A percentile compares a stretch with the other conserved stretches of the same genome.
Conservation (phyloP, 2,329 filamentous ascomycete genomes). For the Epichloe festucae region DNA sequence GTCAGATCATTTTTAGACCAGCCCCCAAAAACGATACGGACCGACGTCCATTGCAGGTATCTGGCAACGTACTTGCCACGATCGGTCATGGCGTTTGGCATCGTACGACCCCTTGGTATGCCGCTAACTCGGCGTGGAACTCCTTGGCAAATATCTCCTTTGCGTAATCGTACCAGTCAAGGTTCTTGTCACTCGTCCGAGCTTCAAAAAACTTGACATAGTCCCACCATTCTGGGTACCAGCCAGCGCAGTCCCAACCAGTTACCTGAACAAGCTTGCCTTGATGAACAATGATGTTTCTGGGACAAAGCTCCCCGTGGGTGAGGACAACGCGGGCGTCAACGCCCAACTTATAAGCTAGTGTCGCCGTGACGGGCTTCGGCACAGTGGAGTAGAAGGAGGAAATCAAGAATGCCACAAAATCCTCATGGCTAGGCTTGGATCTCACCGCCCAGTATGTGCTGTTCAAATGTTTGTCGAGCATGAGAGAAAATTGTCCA, state of each 20-base stretch:
- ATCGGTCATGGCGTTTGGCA: slow-evolving; percentile 12
- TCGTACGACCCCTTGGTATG: slow-evolving; percentile 19
- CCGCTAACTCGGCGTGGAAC: slow-evolving; percentile 14
- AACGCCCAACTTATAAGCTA: slow-evolving; percentile 10
- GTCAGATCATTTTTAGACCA: too few species aligned
- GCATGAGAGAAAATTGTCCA: slow-evolving; percentile 11
- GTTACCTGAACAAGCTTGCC: slow-evolving; percentile 13
- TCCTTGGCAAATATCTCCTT: slow-evolving; percentile 14
- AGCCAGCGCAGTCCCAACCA: slow-evolving; percentile 20
- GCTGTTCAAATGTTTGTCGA: slow-evolving; percentile 15
- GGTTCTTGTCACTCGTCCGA: slow-evolving; percentile 12
- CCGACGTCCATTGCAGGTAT: too few species aligned
- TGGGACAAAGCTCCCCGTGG: slow-evolving; percentile 16
- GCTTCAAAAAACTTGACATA: slow-evolving; percentile 23
- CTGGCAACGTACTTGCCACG: too few species aligned
- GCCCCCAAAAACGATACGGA: too few species aligned
- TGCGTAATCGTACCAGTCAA: slow-evolving; percentile 20
- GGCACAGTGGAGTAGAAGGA: slow-evolving; percentile 15
- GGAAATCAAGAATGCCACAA: slow-evolving; percentile 15
- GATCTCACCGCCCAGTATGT: slow-evolving; percentile 18
- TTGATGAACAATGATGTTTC: slow-evolving; percentile 17
- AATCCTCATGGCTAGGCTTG: slow-evolving; percentile 7
- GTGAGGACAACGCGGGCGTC: slow-evolving; percentile 11
- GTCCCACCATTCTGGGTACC: slow-evolving; percentile 23
- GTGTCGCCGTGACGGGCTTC: slow-evolving; percentile 9